Conservation (phyloP, 116 monocot species). For the Posidonia oceanica region DNA sequence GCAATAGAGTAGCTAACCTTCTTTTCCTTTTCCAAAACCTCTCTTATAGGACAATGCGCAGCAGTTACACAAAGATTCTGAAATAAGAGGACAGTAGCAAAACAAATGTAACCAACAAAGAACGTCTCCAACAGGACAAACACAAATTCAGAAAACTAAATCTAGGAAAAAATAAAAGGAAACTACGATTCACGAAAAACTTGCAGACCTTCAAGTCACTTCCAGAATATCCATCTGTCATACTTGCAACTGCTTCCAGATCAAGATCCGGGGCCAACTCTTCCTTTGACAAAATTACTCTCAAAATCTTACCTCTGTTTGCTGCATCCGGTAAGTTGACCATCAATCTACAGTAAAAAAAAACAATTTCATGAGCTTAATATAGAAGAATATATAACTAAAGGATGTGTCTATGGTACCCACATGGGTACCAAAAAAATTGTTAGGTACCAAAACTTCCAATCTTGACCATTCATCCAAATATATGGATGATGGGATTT, state of each 20-base stretch:
- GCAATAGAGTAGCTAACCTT: conserved; percentile 29
- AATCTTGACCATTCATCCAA: too few species aligned
- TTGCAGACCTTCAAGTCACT: conserved; percentile 84
- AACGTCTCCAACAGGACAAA: not conserved
- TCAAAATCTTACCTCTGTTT: conserved; percentile 87
- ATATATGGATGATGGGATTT: too few species aligned
- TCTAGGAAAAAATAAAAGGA: not conserved
- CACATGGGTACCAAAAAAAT: too few species aligned
- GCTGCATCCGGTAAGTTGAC: conserved; percentile 84
- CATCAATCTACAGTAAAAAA: conserved; percentile 58
- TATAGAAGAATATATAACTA: not conserved
- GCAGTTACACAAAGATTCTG: conserved; percentile 97
- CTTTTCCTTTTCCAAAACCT: conserved; percentile 88
- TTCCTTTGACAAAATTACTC: conserved; percentile 92
- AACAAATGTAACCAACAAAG: not conserved
- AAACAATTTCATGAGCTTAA: not conserved
- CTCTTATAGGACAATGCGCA: conserved; percentile 91
- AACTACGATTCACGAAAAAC: not conserved
- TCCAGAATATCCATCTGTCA: conserved; percentile 99
- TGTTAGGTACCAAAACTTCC: too few species aligned
- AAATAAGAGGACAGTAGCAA: conserved; percentile 3
- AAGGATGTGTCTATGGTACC: not conserved
- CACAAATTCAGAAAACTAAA: not conserved
- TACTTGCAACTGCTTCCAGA: conserved; percentile 68
- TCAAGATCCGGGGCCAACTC: conserved; percentile 54